Base-by-base conservation (phyloP, 176 grass and related monocot genomes). In the Oryza coarctata region DNA sequence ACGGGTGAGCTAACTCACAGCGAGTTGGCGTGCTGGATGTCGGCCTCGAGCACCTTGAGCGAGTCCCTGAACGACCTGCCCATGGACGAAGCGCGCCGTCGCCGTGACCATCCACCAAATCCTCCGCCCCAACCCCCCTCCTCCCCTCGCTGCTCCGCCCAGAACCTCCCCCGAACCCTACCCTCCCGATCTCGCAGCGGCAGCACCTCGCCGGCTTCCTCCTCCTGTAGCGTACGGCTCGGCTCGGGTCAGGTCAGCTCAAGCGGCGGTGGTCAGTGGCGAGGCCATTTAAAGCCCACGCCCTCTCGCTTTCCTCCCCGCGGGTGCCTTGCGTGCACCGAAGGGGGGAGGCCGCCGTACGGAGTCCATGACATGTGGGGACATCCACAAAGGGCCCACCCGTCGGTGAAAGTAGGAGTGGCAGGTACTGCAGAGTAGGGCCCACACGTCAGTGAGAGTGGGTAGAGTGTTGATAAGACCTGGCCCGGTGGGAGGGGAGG, bases 21-120 rank as follows among this genome's bases (percentile, higher is more conserved):
- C 15, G 89, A 87, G 92, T 97, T 97, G 76, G 94, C 94, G 83
- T 94, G 92, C 81, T 94, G 92, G 89, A 97, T 90, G 80, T 94
- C 92, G 77, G 94, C 89, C 85, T 97, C 89, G 75, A 97, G 92
- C 83, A 94, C 85, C 89, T 97, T 94, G 55, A 94, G 82, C 73
- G 94, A 97, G 63, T 97, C 94, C 87, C 91, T 87, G 88, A 97
- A 97, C 70, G 92, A 82, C 82, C 81, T 94, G 9, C 91, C 84
- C 89, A 94, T 94, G 44, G 67, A 58, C 44, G 36, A 55, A 7
- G 69, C 15, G 13, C 70, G 28, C 78, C 58, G 58, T 31, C 45
- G 65, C 78, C 74, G 71, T 31, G 58, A 89, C 83, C 88, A 86
- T 82, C 79, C 78, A 55, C 50, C 20, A 82, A 65, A 49, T 47